Base-by-base conservation (phyloP, 306 rosid species). In the Purshia tridentata region DNA sequence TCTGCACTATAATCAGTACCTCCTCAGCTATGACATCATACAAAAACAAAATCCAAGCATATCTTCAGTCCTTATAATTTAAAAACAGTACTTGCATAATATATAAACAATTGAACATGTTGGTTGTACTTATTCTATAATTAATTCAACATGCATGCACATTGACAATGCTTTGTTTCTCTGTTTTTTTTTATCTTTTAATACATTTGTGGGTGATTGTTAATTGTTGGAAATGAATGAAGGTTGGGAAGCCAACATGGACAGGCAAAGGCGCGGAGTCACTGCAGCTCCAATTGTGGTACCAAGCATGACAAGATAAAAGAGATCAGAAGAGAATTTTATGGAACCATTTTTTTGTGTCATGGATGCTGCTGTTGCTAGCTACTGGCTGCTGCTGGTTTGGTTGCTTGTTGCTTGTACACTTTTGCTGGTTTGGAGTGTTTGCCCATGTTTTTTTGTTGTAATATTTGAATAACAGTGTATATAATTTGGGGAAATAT, bases 211-310 rank as follows among this genome's bases (percentile, higher is more conserved):
- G 10, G 18, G 4, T 6, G 4, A 29, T 19, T 15, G 9, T 57
- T 48, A 3, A 8, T 40, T 16, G 13, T 11, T 47, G 75, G 60
- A 48, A 39, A 50, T 2, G 51, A 55, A 48, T 67, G 65, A 72
- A 89, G 91, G 91, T 1, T 89, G 95, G 95, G 90, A 81, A 41
- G 95, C 84, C 65, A 89, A 87, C 78, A 1, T 76, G 82, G 90
- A 73, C 48, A 83, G 90, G 76, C 87, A 73, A 56, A 75, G 75
- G 63, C 77, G 71, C 6, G 80, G 70, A 58, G 78, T 52, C 60
- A 45, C 55, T 18, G n/a, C 44, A 39, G 73, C 73, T n/a, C 50
- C 73, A 1, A 50, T 11, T 37, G 64, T 53, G 4, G 14, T 67
- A 54, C 77, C 81, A 29, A 49, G 85, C 70, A 89, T 89, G 90